phyloP scores from a whole-genome alignment of 805 yeast genomes.

The Cyberlindnera petersonii region DNA sequence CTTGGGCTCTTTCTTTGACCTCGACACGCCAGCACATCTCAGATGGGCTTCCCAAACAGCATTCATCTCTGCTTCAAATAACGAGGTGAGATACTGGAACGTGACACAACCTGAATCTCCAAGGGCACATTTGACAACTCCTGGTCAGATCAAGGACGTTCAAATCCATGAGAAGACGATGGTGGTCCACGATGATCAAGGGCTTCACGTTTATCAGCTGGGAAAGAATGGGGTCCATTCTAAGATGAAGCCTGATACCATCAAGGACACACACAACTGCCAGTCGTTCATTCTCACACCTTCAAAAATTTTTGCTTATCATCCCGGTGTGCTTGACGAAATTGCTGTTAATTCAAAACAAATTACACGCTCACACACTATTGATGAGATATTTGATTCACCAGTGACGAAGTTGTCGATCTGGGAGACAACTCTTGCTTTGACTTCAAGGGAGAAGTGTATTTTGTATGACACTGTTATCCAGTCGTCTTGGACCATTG shows the following conservation, averaged over 20 bases:
- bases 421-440: not conserved
- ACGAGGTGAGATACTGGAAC: slow-evolving; percentile 5
- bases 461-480: slow-evolving; percentile 1
- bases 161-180: not conserved
- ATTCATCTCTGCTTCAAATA: slow-evolving; percentile 6
- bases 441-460: not conserved
- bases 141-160: slow-evolving; percentile 1
- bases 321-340: not conserved
- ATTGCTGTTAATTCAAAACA: not conserved
- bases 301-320: not conserved
- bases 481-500: not conserved
- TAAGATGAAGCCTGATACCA: not conserved
- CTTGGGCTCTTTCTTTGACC: slow-evolving; percentile 1
- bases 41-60: slow-evolving; percentile 2
- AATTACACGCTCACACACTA: not conserved
- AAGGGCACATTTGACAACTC: not conserved
- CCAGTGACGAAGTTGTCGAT: slow-evolving; percentile 2
- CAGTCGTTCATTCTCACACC: not conserved
- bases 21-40: not conserved
- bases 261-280: not conserved
- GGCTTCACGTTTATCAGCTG: not conserved
- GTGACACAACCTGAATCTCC: not conserved
- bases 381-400: not conserved
- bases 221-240: not conserved
- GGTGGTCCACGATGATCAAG: not conserved